Evolutionary conservation across 257 asterid species (phyloP), one percentile per base, ranked within the genome.

Genomic region (Ajuga chamaepitys): DNA sequence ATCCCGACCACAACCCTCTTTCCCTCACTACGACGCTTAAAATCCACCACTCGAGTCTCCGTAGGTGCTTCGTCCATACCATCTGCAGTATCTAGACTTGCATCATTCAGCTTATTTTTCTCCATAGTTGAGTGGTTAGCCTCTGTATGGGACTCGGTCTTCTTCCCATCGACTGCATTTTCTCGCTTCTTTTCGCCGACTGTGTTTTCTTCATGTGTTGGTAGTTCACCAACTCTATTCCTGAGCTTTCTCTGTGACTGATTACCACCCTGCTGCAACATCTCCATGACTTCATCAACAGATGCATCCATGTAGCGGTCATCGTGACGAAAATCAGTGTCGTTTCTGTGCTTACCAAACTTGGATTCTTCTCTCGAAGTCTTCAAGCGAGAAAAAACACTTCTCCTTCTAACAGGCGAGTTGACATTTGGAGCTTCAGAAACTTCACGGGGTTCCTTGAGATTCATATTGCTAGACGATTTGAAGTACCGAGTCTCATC

Each of bases 201-300:
- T 26, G 50, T 69, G 64, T 24, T 40, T 65, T 76, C 80, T 41
- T 40, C 67, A 28, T 24, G 14, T 37, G 54, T 73, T 46, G 52
- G 60, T 69, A 58, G 72, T 51, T 52, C 76, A 53, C 54, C 63
- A 46, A 70, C 71, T 66, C 57, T 74, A 21, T 80, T 71, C 59
- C 50, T 73, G 16, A 7, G 63, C 65, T 50, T 81, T 63, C 71
- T 76, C 17, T n/a, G 48, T 41, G 72, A 62, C 37, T 50, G 46
- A 65, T 60, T 80, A 65, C 73, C 71, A 70, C 40, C 37, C 42
- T 63, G 70, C 76, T 70, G 83, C 35, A 83, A 55, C 71, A 78
- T 67, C 46, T 72, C 81, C 93, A 85, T 83, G 70, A 86, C 73
- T 77, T 89, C 88, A 58, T 85, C 90, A 70, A 81, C 88, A 53